Base-by-base conservation (phyloP, 768 basidiomycete genomes). In the Pulveroboletus sp. region DNA sequence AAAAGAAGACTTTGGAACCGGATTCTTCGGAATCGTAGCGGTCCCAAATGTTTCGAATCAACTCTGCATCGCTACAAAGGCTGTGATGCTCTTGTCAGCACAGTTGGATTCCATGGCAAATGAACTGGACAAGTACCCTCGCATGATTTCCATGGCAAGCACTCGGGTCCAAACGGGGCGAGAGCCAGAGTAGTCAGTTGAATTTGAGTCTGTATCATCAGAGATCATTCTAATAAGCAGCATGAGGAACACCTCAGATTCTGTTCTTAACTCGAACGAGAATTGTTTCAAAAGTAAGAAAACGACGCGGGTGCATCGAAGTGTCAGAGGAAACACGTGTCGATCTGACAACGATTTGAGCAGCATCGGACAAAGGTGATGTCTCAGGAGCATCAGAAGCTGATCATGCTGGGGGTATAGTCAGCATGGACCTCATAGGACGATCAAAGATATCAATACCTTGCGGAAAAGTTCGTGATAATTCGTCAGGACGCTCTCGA, bases 401-500 rank as follows among this genome's bases (percentile, higher is more conserved):
- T 96, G 93, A 3, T 77, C 60, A 51, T 91, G 93, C 89, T 94
- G 58, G 7, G 20, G 11, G 29, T n/a, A 12, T 48, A 2, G 53
- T 57, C 35, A 56, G 9, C 6, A 45, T 17, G 30, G 27, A 30
- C 8, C 6, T 44, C 6, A 24, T 19, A 8, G 17, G 5, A 48
- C 34, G 36, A 29, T 38, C 1, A 23, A 20, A 7, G n/a, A 22
- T 1, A 22, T 20, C 63, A 72, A 31, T 57, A 89, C 93, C 74
- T 86, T 81, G 44, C 86, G 78, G 64, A 94, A 93, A 0, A 92
- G 74, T n/a, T 76, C 78, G 54, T 92, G 85, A 59, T 94, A 93
- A 63, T 94, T 93, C 7, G 92, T 93, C 43, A 99, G 72, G 2
- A 97, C 90, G 60, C 94, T 97, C 71, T 99, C 95, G 31, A 98